Evolutionary conservation across 495 filamentous ascomycete species (phyloP), one percentile per base, ranked within the genome.

Genomic region (Wilcoxina mikolae): DNA sequence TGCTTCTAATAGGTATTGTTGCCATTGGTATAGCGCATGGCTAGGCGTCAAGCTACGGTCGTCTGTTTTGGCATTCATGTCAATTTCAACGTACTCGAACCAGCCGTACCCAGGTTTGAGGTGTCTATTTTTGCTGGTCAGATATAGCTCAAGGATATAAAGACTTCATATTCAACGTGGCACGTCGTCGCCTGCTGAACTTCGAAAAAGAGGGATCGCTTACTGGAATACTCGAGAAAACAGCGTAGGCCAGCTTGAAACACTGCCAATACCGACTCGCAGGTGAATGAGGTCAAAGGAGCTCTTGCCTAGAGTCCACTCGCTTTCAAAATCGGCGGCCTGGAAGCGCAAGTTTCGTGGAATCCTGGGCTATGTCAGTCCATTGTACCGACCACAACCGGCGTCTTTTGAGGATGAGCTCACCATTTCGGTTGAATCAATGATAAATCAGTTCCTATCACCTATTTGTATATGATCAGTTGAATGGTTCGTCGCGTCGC

Each of bases 61-160:
- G 53, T 90, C 84, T 56, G 79, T 84, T 24, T 79, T 82, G n/a
- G 85, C 86, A 23, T 76, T 70, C 46, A 84, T 79, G 66, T 96
- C 87, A 28, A 96, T 84, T 65, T 96, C 90, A n/a, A 94, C 79
- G 52, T 95, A 88, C 68, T 96, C 90, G 44, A 95, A 72, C 68
- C 77, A 80, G 10, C 85, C 88, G 53, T 67, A 70, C 3, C 83
- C 80, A 9, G 89, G 86, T 56, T 77, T 82, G n/a, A 95, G 76
- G 60, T 95, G 87, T 38, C 81, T 80, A 44, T 31, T 47, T n/a
- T n/a, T n/a, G 35, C 20, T 23, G 25, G 23, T 65, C 50, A 67
- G 60, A 33, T 43, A 46, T 15, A 29, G 17, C 24, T 10, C 22
- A n/a, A n/a, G n/a, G n/a, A n/a, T n/a, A n/a, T n/a, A n/a, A 9